A percentile compares a stretch with the other conserved stretches of the same genome.
Evolutionary conservation across 805 yeast genomes (phyloP).

Genomic region (Kodamaea neixiangensis): DNA sequence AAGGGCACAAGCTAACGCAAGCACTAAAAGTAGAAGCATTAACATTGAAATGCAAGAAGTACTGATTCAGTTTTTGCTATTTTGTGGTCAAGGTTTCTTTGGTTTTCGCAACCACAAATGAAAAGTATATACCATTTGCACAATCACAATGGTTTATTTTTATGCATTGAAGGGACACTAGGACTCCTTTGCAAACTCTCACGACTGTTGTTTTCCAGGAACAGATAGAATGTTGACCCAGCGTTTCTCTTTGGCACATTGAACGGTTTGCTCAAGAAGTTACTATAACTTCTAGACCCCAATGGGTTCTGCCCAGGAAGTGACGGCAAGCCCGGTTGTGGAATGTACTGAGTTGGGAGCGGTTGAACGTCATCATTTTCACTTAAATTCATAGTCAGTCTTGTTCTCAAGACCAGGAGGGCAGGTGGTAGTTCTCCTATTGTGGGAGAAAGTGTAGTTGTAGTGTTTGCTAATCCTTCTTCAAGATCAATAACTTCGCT

Average conservation of each 20-base stretch:
- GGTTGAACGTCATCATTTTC: conserved; percentile 16
- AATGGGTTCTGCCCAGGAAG: conserved; percentile 7
- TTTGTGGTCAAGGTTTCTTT: neutral
- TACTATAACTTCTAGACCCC: conserved; percentile 18
- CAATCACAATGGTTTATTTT: neutral
- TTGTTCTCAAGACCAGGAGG: conserved; percentile 34
- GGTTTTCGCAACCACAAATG: neutral
- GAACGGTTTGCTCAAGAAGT: conserved; percentile 42
- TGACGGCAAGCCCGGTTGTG: conserved; percentile 1
- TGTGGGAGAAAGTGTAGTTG: conserved; percentile 16
- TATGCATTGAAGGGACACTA: conserved; percentile 5
- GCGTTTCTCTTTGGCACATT: conserved; percentile 28
- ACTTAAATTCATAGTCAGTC: conserved; percentile 35
- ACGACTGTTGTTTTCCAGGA: conserved; percentile 20
- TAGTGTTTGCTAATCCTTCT: conserved; percentile 30
- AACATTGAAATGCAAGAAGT: neutral
- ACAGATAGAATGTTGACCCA: conserved; percentile 10
- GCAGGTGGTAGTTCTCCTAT: conserved; percentile 11
- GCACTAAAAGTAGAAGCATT: neutral
- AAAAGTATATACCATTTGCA: neutral
- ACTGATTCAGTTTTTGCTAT: neutral
- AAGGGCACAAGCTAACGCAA: neutral
- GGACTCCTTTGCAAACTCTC: conserved; percentile 7
- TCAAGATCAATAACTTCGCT: conserved; percentile 23
- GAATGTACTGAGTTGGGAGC: conserved; percentile 6